A percentile compares a stretch with the other conserved stretches of the same genome.
Evolutionary conservation across 768 basidiomycete genomes (phyloP).

Genomic region (Coprinellus micaceus): DNA sequence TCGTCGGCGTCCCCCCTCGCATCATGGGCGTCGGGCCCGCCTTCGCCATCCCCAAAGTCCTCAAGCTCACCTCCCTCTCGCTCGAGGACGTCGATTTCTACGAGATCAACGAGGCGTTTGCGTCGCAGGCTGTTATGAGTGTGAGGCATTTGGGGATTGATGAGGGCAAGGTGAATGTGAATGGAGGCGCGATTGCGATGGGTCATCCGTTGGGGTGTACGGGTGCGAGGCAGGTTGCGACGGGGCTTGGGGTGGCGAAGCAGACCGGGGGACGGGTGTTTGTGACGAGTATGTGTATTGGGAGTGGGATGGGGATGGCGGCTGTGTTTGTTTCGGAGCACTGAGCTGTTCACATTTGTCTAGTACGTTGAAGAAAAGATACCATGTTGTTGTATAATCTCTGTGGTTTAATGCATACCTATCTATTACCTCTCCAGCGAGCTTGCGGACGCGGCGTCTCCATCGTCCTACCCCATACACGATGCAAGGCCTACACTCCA

Average conservation of each 20-base stretch:
- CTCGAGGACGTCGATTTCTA: slow-evolving; percentile 81
- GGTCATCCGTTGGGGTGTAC: slow-evolving; percentile 88
- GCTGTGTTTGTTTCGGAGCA: slow-evolving; percentile 84
- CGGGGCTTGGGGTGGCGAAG: slow-evolving; percentile 77
- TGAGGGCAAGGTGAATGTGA: slow-evolving; percentile 76
- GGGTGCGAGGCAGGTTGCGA: slow-evolving; percentile 85
- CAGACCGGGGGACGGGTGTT: slow-evolving; percentile 74
- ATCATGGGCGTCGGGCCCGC: slow-evolving; percentile 94
- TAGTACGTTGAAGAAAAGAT: no score
- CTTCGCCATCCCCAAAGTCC: slow-evolving; percentile 75
- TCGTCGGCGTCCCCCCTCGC: slow-evolving; percentile 78
- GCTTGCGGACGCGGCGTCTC: no score
- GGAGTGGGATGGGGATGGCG: slow-evolving; percentile 89
- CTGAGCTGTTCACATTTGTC: slow-evolving; percentile 24
- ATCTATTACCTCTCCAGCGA: no score
- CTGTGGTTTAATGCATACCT: no score
- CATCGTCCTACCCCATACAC: no score
- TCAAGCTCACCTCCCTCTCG: slow-evolving; percentile 62
- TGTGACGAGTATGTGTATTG: slow-evolving; percentile 90
- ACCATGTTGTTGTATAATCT: neutral
- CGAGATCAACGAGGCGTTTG: slow-evolving; percentile 92
- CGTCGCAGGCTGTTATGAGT: slow-evolving; percentile 74
- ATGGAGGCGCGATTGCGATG: slow-evolving; percentile 86
- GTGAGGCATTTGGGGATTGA: slow-evolving; percentile 68
- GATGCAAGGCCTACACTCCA: no score